phyloP scores from a whole-genome alignment of 805 yeast species.

The Kazachstania kunashirensis region DNA sequence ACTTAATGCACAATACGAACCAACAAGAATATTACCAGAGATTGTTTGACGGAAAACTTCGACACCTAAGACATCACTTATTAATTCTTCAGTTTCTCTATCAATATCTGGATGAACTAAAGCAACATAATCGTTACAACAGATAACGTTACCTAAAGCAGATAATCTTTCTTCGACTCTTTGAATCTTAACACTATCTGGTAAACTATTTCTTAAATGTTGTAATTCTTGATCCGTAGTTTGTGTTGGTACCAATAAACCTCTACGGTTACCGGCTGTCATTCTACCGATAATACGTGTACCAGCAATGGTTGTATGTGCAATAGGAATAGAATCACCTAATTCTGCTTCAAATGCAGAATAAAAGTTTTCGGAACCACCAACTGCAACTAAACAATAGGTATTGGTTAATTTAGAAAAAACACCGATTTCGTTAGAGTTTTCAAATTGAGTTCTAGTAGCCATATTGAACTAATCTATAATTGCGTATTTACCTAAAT shows the following conservation, averaged over 20 bases:
- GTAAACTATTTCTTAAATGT: slow-evolving; percentile 93
- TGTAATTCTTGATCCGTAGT: slow-evolving; percentile 97
- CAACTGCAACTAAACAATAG: slow-evolving; percentile 91
- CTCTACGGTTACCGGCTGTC: slow-evolving; percentile 98
- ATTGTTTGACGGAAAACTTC: slow-evolving; percentile 98
- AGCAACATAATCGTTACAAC: slow-evolving; percentile 98
- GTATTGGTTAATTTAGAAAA: slow-evolving; percentile 92
- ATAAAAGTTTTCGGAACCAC: slow-evolving; percentile 81
- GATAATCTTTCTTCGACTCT: slow-evolving; percentile 96
- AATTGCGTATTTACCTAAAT: too few species aligned
- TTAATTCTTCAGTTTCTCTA: slow-evolving; percentile 96
- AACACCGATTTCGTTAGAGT: slow-evolving; percentile 87
- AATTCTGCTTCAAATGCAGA: slow-evolving; percentile 97
- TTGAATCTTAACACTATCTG: slow-evolving; percentile 91
- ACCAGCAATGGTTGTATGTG: slow-evolving; percentile 96
- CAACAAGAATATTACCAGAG: slow-evolving; percentile 95
- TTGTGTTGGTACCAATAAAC: slow-evolving; percentile 91
- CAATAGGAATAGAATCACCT: slow-evolving; percentile 93
- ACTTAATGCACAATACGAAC: slow-evolving; percentile 87
- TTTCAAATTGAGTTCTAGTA: slow-evolving; percentile 70
- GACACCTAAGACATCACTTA: slow-evolving; percentile 95
- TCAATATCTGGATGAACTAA: slow-evolving; percentile 98
- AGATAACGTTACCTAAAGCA: slow-evolving; percentile 94
- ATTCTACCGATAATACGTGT: slow-evolving; percentile 95
- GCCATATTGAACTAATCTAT: too few species aligned